A percentile compares a stretch with the other conserved stretches of the same genome.
These are phyloP conservation scores for Cercospora sp. DNA, from an alignment of 2,329 filamentous ascomycete species.

Conservation along the genomic window DNA sequence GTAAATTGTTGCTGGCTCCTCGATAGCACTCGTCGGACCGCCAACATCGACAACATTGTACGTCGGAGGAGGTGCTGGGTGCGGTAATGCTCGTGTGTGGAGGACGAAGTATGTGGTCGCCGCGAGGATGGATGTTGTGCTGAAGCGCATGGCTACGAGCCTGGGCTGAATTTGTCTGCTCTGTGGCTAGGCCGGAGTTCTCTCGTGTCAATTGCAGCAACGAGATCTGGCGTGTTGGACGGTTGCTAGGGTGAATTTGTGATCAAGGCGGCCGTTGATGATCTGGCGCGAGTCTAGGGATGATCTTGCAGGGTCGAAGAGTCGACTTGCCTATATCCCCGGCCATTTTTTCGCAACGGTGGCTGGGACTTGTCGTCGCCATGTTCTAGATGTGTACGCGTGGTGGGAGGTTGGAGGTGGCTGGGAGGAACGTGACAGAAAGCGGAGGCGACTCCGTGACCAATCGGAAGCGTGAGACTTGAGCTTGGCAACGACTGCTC, in stretches of 20 bases:
- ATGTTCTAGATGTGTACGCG: slow-evolving; percentile 11
- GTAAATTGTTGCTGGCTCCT: slow-evolving; percentile 28
- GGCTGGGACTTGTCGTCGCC: slow-evolving; percentile 6
- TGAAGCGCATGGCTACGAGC: slow-evolving; percentile 22
- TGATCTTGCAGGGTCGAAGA: slow-evolving; percentile 2
- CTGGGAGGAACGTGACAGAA: background rate
- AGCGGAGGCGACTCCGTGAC: background rate
- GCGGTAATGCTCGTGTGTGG: slow-evolving; percentile 32
- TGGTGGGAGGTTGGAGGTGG: slow-evolving; percentile 14
- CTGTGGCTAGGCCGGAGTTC: background rate
- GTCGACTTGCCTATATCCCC: slow-evolving; percentile 1
- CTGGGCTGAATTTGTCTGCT: background rate
- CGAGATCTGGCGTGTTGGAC: slow-evolving; percentile 1
- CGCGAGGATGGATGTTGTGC: slow-evolving; percentile 16
- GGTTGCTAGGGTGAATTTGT: slow-evolving; percentile 7
- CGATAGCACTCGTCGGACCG: slow-evolving; percentile 22
- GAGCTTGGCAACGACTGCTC: background rate
- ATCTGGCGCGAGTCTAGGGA: slow-evolving; percentile 20
- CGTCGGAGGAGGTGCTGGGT: slow-evolving; percentile 28
- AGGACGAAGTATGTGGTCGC: slow-evolving; percentile 30
- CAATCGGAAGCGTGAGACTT: background rate
- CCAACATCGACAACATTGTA: slow-evolving; percentile 38
- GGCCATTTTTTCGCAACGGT: slow-evolving; percentile 4
- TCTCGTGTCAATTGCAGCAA: background rate
- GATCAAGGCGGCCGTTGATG: slow-evolving; percentile 23